Evolutionary conservation across 129 eudicot species (phyloP), one percentile per base, ranked within the genome.

Genomic region (Pulicaria dysenterica): DNA sequence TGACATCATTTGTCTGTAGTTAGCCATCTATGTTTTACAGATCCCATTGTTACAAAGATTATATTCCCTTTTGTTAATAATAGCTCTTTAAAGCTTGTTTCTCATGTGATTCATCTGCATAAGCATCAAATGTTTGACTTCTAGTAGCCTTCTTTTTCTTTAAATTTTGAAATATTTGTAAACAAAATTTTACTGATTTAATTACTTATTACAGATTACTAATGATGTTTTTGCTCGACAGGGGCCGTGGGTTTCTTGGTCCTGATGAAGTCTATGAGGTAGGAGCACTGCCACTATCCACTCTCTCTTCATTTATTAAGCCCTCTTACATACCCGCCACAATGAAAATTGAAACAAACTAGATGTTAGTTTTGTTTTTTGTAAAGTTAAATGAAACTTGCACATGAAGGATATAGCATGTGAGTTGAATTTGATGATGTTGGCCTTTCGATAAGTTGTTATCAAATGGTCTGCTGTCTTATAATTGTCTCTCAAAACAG

Each of bases 261-360:
- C 85, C 88, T 51, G 95, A 92, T 77, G 98, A 92, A 63, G 98
- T 85, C 45, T 87, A 89, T 34, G 84, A 92, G 91, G 98, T 87
- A 87, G 60, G 47, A 57, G 42, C 10, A 64, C 48, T 47, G 8
- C 51, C 39, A 24, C 6, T 24, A 14, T 43, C n/a, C 70, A 58
- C 7, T 14, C 57, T 57, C 31, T 24, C 31, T 24, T 24, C 31
- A 24, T 24, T 24, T 24, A 24, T 24, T 24, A 24, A 24, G 31
- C 31, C 31, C 31, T 47, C 45, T 40, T 16, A 2, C 16, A 8
- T 40, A 10, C 36, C 70, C 11, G 10, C 19, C 57, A 67, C 39
- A 31, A 12, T 19, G 8, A 58, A 51, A 42, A 19, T 2, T 5
- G 15, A 7, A 58, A 67, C 11, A 34, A 24, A 34, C 3, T 37